A percentile compares a stretch with the other conserved stretches of the same genome.
These are phyloP conservation scores for Flaveria trinervia DNA, from an alignment of 129 eudicot genomes.

Conservation along the genomic window DNA sequence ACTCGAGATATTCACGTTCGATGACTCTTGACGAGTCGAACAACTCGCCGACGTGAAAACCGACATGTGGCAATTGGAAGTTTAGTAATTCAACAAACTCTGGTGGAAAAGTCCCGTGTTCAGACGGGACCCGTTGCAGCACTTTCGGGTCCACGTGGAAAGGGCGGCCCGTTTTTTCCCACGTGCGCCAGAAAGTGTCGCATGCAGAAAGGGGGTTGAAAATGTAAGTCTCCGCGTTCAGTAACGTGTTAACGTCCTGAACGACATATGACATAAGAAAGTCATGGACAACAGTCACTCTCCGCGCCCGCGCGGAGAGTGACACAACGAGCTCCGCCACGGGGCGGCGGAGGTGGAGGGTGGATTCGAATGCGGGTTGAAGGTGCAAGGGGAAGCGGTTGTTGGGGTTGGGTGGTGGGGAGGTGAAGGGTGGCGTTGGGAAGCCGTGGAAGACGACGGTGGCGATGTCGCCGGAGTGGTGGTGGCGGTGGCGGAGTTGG, in stretches of 20 bases:
- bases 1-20: constrained; percentile 38
- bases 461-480: constrained; percentile 28
- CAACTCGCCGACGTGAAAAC: constrained; percentile 36
- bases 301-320: constrained; percentile 28
- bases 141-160: constrained; percentile 21
- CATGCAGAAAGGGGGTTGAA: constrained; percentile 48
- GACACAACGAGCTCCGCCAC: constrained; percentile 36
- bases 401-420: constrained; percentile 46
- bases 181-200: constrained; percentile 17
- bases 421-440: constrained; percentile 36
- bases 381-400: constrained; percentile 61
- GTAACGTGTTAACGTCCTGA: constrained; percentile 42
- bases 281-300: constrained; percentile 57
- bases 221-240: constrained; percentile 49
- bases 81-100: constrained; percentile 1
- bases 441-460: constrained; percentile 54
- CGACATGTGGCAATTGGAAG: constrained; percentile 2
- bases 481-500: constrained; percentile 57
- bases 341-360: constrained; percentile 45
- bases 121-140: constrained; percentile 34
- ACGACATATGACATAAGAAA: constrained; percentile 47
- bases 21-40: constrained; percentile 36
- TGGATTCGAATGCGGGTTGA: constrained; percentile 43
- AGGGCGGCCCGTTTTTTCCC: constrained; percentile 27
- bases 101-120: constrained; percentile 33